Evolutionary conservation across 495 filamentous ascomycete species (phyloP).

Genomic region (Penicillium coprophilum): DNA sequence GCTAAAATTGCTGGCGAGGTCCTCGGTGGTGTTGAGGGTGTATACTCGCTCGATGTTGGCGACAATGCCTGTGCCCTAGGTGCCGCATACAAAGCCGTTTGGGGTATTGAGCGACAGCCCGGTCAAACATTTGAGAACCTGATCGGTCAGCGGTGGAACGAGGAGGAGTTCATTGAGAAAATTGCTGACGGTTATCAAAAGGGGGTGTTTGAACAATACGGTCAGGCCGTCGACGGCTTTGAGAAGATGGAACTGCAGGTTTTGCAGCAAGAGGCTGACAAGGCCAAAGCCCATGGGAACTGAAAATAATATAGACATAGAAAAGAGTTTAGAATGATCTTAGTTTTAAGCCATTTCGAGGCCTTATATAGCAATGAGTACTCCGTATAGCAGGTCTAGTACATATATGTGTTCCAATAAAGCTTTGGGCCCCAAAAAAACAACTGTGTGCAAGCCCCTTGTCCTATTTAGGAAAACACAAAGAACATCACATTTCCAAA

Average conservation of each 20-base stretch:
- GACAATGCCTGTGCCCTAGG: constrained; percentile 94
- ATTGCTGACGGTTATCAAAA: constrained; percentile 78
- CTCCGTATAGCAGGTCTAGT: background rate
- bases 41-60: constrained; percentile 91
- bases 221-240: constrained; percentile 72
- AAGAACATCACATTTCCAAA: background rate
- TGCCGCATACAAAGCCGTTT: constrained; percentile 95
- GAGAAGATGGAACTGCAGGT: constrained; percentile 72
- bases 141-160: constrained; percentile 78
- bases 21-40: constrained; percentile 82
- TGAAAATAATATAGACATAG: constrained; percentile 1
- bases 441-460: constrained; percentile 1
- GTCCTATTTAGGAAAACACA: constrained; percentile 1
- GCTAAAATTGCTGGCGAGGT: constrained; percentile 78
- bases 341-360: background rate
- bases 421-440: background rate
- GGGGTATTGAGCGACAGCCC: constrained; percentile 70
- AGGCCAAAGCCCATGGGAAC: constrained; percentile 2
- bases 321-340: background rate
- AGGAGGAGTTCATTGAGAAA: constrained; percentile 76
- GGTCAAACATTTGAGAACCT: constrained; percentile 85
- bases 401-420: background rate
- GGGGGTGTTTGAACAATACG: constrained; percentile 73
- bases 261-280: constrained; percentile 41
- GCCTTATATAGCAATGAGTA: background rate